These are phyloP conservation scores for Chalciporus sp. DNA, from an alignment of 1,284 basidiomycete genomes.

Conservation along the genomic window DNA sequence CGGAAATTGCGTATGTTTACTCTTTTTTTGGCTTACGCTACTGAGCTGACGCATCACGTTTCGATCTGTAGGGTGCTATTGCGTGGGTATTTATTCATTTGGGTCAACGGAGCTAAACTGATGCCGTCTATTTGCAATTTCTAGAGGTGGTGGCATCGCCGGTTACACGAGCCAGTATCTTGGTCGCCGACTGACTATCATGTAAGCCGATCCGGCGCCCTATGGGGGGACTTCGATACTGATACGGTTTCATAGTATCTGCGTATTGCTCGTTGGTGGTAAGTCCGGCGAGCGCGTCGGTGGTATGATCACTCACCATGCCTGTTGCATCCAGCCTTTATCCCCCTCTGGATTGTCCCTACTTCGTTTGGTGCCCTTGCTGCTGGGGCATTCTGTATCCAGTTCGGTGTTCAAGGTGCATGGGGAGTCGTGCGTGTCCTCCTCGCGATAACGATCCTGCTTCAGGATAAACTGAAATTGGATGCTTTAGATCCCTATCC, in stretches of 20 bases:
- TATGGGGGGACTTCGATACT: conserved; percentile 1
- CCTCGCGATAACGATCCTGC: neutral
- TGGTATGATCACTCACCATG: neutral
- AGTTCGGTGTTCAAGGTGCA: conserved; percentile 84
- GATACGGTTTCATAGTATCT: conserved; percentile 39
- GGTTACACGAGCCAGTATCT: conserved; percentile 81
- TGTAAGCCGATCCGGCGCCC: conserved; percentile 44
- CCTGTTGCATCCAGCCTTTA: conserved; percentile 47
- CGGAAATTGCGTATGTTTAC: conserved; percentile 67
- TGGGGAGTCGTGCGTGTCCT: conserved; percentile 61
- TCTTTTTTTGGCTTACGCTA: neutral
- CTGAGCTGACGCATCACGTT: conserved; percentile 20
- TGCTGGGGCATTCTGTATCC: conserved; percentile 79
- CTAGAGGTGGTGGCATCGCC: conserved; percentile 71
- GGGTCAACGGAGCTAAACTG: neutral
- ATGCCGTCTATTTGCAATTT: neutral
- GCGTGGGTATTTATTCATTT: conserved; percentile 37
- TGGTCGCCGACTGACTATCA: conserved; percentile 83
- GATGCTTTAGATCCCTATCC: conserved; percentile 69
- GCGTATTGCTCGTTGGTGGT: conserved; percentile 53
- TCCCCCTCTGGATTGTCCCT: conserved; percentile 84
- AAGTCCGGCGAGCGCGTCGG: neutral
- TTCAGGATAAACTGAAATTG: neutral
- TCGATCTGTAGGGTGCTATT: conserved; percentile 64
- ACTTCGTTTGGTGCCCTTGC: conserved; percentile 58